Evolutionary conservation across 306 rosid genomes (phyloP).

Genomic region (Senna tora): DNA sequence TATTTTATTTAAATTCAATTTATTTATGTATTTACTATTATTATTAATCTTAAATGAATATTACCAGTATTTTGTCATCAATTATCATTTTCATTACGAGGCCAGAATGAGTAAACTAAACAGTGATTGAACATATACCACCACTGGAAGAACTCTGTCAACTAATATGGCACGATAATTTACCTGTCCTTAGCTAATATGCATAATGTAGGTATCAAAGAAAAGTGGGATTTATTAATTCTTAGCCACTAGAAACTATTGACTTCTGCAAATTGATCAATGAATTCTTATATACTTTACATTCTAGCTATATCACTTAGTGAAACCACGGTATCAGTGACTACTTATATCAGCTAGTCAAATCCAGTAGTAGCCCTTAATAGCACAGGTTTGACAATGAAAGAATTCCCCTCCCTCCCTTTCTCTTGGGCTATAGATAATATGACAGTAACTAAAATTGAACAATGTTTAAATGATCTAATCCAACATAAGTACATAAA

Average conservation of each 20-base stretch:
- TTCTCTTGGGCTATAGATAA: neutral
- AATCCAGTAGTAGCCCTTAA: conserved; percentile 3
- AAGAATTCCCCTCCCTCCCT: neutral
- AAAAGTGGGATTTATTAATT: conserved; percentile 5
- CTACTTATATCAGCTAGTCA: neutral
- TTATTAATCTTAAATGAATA: neutral
- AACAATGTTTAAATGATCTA: conserved; percentile 29
- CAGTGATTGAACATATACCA: neutral
- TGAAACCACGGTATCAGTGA: neutral
- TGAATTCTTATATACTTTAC: conserved; percentile 4
- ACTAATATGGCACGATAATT: conserved; percentile 10
- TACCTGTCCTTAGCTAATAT: conserved; percentile 9
- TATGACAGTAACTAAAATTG: conserved; percentile 27
- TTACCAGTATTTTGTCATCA: conserved; percentile 1
- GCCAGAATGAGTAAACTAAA: conserved; percentile 3
- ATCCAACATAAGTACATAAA: conserved; percentile 17
- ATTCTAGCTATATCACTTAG: conserved; percentile 4
- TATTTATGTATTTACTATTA: neutral
- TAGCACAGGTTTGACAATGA: conserved; percentile 17
- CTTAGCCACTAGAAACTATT: conserved; percentile 22
- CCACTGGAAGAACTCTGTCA: conserved; percentile 13
- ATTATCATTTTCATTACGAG: conserved; percentile 22
- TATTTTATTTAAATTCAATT: neutral
- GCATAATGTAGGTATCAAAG: conserved; percentile 11
- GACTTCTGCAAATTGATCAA: neutral